phyloP scores from a whole-genome alignment of 2,329 filamentous ascomycete genomes.

The Penicillium sp. region DNA sequence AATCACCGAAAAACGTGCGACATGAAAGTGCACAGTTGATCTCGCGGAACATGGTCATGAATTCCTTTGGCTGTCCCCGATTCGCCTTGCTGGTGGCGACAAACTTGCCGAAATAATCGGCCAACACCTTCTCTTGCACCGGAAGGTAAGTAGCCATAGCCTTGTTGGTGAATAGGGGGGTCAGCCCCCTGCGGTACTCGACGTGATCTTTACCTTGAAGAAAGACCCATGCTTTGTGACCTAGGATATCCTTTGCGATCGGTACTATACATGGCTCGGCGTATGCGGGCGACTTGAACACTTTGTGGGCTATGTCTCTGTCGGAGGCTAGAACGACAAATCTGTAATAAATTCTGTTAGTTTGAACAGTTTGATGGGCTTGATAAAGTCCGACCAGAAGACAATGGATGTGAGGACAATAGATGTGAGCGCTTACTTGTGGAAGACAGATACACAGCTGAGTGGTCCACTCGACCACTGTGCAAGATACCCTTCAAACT shows the following conservation, averaged over 20 bases:
- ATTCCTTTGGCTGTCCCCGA: constrained; percentile 67
- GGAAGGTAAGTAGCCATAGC: constrained; percentile 81
- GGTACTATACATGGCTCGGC: constrained; percentile 91
- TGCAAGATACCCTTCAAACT: constrained; percentile 76
- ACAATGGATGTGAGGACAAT: background rate
- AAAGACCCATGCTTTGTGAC: constrained; percentile 87
- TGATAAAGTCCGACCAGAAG: background rate
- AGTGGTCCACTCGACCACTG: constrained; percentile 87
- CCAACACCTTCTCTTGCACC: constrained; percentile 83
- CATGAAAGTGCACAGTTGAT: constrained; percentile 86
- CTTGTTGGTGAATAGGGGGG: constrained; percentile 81
- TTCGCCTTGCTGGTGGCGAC: constrained; percentile 67
- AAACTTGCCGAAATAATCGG: constrained; percentile 74
- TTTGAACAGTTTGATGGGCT: background rate
- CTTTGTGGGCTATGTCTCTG: constrained; percentile 84
- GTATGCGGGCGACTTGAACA: constrained; percentile 82
- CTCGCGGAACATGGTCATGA: constrained; percentile 83
- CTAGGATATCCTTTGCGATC: constrained; percentile 80
- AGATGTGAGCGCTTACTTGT: constrained; percentile 65
- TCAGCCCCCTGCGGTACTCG: constrained; percentile 88
- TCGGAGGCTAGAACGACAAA: constrained; percentile 91
- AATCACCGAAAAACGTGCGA: constrained; percentile 86
- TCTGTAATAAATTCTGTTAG: constrained; percentile 45
- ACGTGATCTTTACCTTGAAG: constrained; percentile 84
- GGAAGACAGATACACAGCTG: constrained; percentile 91